Conservation (phyloP, 2,329 filamentous ascomycete genomes). For the Fonsecaea nubica region DNA sequence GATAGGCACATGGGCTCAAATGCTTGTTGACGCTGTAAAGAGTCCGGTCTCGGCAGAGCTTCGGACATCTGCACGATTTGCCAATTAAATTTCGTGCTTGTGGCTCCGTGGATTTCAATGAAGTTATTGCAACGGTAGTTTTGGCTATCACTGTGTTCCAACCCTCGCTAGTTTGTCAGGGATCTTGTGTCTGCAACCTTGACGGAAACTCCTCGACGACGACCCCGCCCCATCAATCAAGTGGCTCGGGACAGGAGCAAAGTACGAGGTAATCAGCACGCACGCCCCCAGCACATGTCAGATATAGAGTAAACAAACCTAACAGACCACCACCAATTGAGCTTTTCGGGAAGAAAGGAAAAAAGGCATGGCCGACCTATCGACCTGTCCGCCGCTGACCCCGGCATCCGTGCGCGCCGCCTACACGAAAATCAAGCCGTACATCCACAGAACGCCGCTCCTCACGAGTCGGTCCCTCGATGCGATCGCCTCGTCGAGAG, state of each 20-base stretch:
- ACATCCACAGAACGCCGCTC: slow-evolving; percentile 84
- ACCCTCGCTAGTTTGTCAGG: too few species aligned
- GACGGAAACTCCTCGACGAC: neutral
- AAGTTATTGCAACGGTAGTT: neutral
- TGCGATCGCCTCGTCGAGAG: slow-evolving; percentile 74
- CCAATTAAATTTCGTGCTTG: neutral
- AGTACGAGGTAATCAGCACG: neutral
- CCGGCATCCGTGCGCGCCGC: slow-evolving; percentile 74
- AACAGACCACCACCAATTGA: neutral
- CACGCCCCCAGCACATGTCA: neutral
- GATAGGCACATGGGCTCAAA: neutral
- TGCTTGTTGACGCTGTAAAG: neutral
- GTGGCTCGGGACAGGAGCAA: too few species aligned
- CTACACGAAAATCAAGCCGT: slow-evolving; percentile 72
- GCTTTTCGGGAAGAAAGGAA: too few species aligned
- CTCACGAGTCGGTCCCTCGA: slow-evolving; percentile 79
- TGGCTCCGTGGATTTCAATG: neutral
- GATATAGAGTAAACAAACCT: neutral
- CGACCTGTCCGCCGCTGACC: slow-evolving; percentile 67
- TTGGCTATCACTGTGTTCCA: too few species aligned
- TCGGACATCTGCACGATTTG: slow-evolving; percentile 21
- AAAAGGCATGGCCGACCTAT: slow-evolving; percentile 52
- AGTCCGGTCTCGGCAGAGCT: slow-evolving; percentile 12
- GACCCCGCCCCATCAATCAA: neutral
- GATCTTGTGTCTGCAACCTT: neutral